Percentiles rank a stretch among this genome's conserved stretches.
These are phyloP conservation scores for Lachnellula arida DNA, from an alignment of 2,329 filamentous ascomycete species.

Conservation along the genomic window DNA sequence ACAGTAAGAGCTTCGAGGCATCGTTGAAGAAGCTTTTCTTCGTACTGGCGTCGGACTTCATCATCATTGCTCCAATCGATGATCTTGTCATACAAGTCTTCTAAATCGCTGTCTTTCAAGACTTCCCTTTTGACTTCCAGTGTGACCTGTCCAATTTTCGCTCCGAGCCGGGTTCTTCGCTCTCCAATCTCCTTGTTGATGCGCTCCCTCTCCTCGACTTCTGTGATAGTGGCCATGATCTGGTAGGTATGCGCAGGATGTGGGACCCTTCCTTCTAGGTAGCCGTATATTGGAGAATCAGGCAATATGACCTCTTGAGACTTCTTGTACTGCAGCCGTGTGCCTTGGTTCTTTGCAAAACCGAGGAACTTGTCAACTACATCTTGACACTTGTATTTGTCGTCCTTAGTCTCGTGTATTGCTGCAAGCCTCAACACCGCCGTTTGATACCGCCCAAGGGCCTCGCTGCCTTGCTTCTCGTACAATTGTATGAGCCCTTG, in stretches of 20 bases:
- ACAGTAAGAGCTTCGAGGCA: constrained; percentile 74
- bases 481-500: constrained; percentile 84
- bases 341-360: constrained; percentile 69
- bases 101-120: constrained; percentile 69
- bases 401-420: constrained; percentile 64
- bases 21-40: constrained; percentile 82
- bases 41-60: constrained; percentile 74
- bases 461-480: constrained; percentile 67
- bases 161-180: constrained; percentile 80
- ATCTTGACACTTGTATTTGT: constrained; percentile 58
- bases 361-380: constrained; percentile 76
- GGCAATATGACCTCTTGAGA: constrained; percentile 76
- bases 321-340: constrained; percentile 66
- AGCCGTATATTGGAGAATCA: constrained; percentile 72
- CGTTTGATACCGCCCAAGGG: constrained; percentile 68
- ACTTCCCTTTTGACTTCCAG: constrained; percentile 84
- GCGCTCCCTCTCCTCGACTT: constrained; percentile 79
- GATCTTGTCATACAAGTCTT: constrained; percentile 72
- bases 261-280: constrained; percentile 77
- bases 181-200: constrained; percentile 90
- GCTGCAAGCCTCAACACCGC: constrained; percentile 70
- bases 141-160: constrained; percentile 77
- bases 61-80: constrained; percentile 92
- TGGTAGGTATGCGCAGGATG: constrained; percentile 77
- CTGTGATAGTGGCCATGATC: constrained; percentile 75